Evolutionary conservation across 495 filamentous ascomycete genomes (phyloP).

Genomic region (Trichoderma virens): DNA sequence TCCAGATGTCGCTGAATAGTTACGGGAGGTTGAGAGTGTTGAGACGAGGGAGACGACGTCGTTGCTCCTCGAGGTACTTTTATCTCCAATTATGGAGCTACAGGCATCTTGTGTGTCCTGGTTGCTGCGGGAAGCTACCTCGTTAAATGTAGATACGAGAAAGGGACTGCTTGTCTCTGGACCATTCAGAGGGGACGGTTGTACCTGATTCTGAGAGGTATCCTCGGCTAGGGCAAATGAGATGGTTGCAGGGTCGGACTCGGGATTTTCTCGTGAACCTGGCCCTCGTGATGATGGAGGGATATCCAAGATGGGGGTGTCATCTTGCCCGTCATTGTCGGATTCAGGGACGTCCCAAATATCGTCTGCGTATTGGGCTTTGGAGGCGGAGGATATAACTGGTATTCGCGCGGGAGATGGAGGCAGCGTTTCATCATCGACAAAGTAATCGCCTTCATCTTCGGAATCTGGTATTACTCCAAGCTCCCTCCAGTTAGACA

Average conservation of each 20-base stretch:
- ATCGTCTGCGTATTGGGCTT: neutral
- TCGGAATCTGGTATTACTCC: slow-evolving; percentile 53
- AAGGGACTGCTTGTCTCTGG: neutral
- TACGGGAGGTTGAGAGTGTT: neutral
- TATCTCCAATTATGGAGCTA: neutral
- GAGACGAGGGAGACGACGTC: no score
- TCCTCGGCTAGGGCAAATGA: neutral
- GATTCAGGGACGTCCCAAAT: slow-evolving; percentile 14
- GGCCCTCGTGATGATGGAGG: neutral
- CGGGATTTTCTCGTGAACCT: slow-evolving; percentile 15
- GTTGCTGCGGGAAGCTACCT: neutral
- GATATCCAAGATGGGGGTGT: neutral
- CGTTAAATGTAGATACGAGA: neutral
- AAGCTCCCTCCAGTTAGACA: slow-evolving; percentile 51
- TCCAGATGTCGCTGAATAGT: neutral
- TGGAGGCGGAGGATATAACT: neutral
- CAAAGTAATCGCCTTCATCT: slow-evolving; percentile 41
- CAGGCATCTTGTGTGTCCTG: no score
- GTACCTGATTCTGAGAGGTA: neutral
- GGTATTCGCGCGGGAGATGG: neutral
- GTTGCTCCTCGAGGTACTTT: neutral
- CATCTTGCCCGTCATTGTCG: slow-evolving; percentile 7
- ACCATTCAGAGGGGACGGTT: neutral
- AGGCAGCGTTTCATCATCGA: slow-evolving; percentile 20
- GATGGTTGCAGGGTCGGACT: slow-evolving; percentile 13